Evolutionary conservation across 768 basidiomycete species (phyloP), one percentile per base, ranked within the genome.

Genomic region (Rhizopogon rudus): DNA sequence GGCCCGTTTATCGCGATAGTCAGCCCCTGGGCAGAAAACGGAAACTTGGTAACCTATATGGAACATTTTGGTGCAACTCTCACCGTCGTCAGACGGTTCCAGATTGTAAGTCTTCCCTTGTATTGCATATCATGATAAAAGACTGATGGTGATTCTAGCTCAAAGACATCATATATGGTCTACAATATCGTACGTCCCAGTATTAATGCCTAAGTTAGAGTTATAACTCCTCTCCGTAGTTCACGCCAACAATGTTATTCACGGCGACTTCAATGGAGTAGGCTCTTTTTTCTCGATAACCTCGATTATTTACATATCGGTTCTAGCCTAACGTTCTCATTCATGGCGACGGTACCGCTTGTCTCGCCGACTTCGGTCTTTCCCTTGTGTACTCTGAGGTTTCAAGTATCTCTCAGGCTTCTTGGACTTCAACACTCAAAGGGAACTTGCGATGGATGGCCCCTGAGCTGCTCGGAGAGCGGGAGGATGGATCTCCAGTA

Each of bases 401-500:
- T 53, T 61, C 67, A 41, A 61, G 66, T 16, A 3, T 67, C 62
- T 53, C 52, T 20, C 17, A 42, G 41, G 41, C 41, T 20, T 44
- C 41, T 10, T 13, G 35, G 42, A 53, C 52, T 16, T 53, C 31
- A 6, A 35, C 46, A 5, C 17, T 42, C 29, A 51, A 49, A n/a
- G 77, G 41, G 1, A 71, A 74, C 17, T 68, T 76, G 25, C 70
- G 77, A 1, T 78, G 77, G 75, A 72, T 75, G 7, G 77, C 76
- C 48, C 63, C 75, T 0, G 59, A 69, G n/a, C 61, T 78, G 0
- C 76, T 72, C 55, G 37, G 14, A 16, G 20, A 50, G n/a, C n/a
- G 10, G 9, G 17, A 20, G 17, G 41, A 42, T 17, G 41, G 41
- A 10, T 42, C 41, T 42, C 9, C 8, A 10, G n/a, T 7, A 2